Evolutionary conservation across 371 early-diverging fungal genomes (phyloP), one percentile per base, ranked within the genome.

Genomic region (Phascolomyces articulosus): DNA sequence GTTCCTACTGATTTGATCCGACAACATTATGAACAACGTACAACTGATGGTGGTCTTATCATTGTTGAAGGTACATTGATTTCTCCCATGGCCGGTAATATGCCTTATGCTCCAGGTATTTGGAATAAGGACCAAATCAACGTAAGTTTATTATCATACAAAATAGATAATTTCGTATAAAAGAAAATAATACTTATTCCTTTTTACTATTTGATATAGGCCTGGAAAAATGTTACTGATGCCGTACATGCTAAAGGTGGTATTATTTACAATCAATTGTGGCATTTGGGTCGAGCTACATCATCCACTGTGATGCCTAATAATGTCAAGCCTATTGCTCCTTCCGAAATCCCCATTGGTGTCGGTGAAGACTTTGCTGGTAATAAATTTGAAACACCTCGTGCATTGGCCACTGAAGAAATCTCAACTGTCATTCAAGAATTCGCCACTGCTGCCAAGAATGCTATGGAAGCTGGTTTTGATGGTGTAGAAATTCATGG

Each of bases 401-500:
- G 41, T n/a, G 65, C 58, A 0, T n/a, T 82, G 11, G 57, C 74
- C 2, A 56, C 44, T 13, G 55, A 64, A 11, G 85, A 86, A 11
- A 86, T 90, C 61, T n/a, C 65, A 23, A 62, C 56, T 9, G 7
- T 80, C 2, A 63, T 83, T 18, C 27, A 66, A 13, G 72, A 68
- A 4, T 90, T 78, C 66, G 78, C 49, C 9, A 57, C 61, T 6
- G 84, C 87, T 4, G 82, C 83, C 23, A 40, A 66, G 49, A 64
- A 75, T 47, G 68, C 83, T 54, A 58, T 74, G n/a, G 48, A 64
- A 47, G 82, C 83, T 11, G 90, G 85, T 0, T 90, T 91, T 65
- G 88, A 91, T 58, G 88, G 83, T 29, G 71, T 91, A 4, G 89
- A 91, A 60, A 75, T 93, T 24, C 92, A 93, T 71, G 82, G 71